Evolutionary conservation across 305 asterid species (phyloP).

Genomic region (Withania somnifera): DNA sequence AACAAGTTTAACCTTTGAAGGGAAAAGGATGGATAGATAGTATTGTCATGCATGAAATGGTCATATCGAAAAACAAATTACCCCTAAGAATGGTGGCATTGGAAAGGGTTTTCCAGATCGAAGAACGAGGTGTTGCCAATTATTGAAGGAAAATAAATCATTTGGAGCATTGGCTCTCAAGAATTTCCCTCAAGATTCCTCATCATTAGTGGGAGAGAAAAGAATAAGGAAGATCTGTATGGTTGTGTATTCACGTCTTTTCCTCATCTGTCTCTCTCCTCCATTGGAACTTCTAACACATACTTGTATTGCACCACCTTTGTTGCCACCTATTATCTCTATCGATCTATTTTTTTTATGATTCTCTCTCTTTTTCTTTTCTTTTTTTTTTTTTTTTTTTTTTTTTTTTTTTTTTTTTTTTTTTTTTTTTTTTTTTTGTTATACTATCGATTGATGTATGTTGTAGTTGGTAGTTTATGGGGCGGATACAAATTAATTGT

Average conservation of each 20-base stretch:
- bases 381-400: too few species aligned
- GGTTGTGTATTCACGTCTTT: neutral
- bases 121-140: constrained; percentile 12
- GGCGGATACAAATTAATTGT: too few species aligned
- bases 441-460: neutral
- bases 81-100: neutral
- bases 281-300: neutral
- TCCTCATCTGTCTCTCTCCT: neutral
- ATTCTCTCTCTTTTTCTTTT: neutral
- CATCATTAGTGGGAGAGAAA: neutral
- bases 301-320: neutral
- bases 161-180: neutral
- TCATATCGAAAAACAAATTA: neutral
- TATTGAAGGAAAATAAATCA: constrained; percentile 13
- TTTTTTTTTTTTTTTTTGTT: too few species aligned
- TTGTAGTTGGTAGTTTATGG: too few species aligned
- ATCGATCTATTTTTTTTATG: neutral
- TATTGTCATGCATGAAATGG: neutral
- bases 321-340: neutral
- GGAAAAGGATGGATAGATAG: neutral
- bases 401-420: too few species aligned
- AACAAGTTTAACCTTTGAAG: neutral
- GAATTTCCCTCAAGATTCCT: neutral
- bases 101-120: constrained; percentile 44
- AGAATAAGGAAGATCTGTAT: neutral